Percentiles rank a stretch among this genome's conserved stretches.
Conservation (phyloP, 768 basidiomycete genomes). For the Collybia sordida region DNA sequence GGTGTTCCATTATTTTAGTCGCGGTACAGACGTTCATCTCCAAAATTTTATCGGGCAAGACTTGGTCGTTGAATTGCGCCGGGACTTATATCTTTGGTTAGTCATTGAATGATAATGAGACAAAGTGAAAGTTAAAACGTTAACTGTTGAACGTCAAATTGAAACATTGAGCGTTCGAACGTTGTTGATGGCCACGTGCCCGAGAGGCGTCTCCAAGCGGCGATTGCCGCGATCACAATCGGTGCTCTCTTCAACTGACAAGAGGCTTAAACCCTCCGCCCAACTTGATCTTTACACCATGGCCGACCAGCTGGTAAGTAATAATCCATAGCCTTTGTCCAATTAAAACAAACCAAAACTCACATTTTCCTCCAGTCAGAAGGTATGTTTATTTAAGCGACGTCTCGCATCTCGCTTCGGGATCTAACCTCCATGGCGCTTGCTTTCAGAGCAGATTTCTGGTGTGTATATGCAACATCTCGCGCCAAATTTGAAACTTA, state of each 20-base stretch:
- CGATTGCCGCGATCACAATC: conserved; percentile 21
- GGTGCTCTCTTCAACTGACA: neutral
- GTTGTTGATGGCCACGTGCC: neutral
- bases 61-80: no score
- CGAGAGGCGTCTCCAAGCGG: conserved; percentile 9
- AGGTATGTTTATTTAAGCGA: conserved; percentile 37
- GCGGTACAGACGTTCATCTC: no score
- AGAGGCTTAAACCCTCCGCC: conserved; percentile 1
- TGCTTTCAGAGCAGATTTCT: conserved; percentile 78
- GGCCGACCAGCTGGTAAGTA: conserved; percentile 59
- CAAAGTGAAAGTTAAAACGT: no score
- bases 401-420: neutral
- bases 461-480: conserved; percentile 45
- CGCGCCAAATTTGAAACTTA: neutral
- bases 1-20: no score
- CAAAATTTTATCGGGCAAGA: no score
- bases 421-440: conserved; percentile 6
- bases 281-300: conserved; percentile 27
- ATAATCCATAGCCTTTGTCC: conserved; percentile 4
- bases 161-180: no score
- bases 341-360: neutral
- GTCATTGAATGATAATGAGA: no score
- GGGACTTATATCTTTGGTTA: no score
- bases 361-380: conserved; percentile 43
- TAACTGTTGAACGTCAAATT: no score